Base-by-base conservation (phyloP, 768 basidiomycete species). In the Clavulina sp. region DNA sequence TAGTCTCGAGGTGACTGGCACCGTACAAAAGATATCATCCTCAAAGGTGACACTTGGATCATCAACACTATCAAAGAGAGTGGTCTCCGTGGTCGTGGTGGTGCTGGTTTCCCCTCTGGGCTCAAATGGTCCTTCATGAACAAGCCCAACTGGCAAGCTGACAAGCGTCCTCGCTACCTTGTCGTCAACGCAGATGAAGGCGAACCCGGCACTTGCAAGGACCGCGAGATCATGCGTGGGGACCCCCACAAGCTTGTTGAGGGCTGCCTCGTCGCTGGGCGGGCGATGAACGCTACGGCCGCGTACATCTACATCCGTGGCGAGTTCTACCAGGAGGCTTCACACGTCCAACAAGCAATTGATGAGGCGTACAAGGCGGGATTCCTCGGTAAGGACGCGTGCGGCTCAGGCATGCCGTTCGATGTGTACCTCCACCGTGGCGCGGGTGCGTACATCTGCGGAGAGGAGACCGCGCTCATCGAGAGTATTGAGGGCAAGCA, bases 251-350 rank as follows among this genome's bases (percentile, higher is more conserved):
- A 97, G 63, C 82, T 99, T 52, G 75, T 99, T 59, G 93, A 99
- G 64, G 93, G 93, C 4, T 99, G 93, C 63, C 79, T 99, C 47
- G 87, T 99, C 54, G 92, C 93, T 26, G 93, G 93, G 4, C 84
- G 93, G 44, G 81, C 73, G 18, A 99, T 99, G 93, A 97, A 97
- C 67, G 93, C 92, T 34, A 91, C 66, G 43, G 92, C 92, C 1
- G 93, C 93, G n/a, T 99, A 97, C 73, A 97, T 99, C 66, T 99
- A 99, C 69, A 89, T 97, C 61, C 92, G 93, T 55, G 93, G 93
- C 57, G 93, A 99, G 66, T 99, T 97, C 69, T 80, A 83, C 67
- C 88, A 92, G 64, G 93, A 96, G 65, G 92, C 92, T 0, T 74
- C 77, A 0, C 91, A 95, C 64, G 76, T 96, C 36, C 86, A 92